phyloP scores from a whole-genome alignment of 2,329 filamentous ascomycete species.

The Colletotrichum sp. region DNA sequence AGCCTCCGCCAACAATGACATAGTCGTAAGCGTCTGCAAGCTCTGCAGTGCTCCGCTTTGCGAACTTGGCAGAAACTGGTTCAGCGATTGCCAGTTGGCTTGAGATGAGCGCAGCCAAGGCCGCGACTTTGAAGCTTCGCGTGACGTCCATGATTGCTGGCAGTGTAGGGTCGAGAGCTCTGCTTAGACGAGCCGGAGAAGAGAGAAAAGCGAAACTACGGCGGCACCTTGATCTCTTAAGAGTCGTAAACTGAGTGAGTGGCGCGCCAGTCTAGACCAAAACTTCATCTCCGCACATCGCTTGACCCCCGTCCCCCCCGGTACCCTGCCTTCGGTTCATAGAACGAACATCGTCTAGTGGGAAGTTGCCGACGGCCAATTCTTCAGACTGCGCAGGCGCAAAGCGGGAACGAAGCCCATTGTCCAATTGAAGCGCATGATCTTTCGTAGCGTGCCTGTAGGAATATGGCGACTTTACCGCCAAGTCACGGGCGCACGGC shows the following conservation, averaged over 20 bases:
- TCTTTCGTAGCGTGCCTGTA: background rate
- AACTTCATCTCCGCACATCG: background rate
- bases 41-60: background rate
- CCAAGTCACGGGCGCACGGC: background rate
- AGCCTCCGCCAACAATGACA: conserved; percentile 40
- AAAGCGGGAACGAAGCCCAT: background rate
- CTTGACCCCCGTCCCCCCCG: background rate
- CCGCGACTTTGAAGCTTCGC: background rate
- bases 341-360: background rate
- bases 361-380: background rate
- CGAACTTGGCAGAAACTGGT: background rate
- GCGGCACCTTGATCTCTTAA: background rate
- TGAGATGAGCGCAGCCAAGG: background rate
- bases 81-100: background rate
- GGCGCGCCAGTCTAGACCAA: background rate
- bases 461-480: background rate
- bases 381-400: background rate
- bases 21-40: conserved; percentile 35
- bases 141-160: background rate
- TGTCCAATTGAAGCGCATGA: background rate
- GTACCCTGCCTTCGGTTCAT: background rate
- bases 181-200: background rate
- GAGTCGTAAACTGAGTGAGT: background rate
- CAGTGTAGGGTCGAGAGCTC: background rate
- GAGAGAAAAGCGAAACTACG: no score